These are phyloP conservation scores for Boletus vermiculosoides DNA, from an alignment of 768 basidiomycete species.

Conservation along the genomic window DNA sequence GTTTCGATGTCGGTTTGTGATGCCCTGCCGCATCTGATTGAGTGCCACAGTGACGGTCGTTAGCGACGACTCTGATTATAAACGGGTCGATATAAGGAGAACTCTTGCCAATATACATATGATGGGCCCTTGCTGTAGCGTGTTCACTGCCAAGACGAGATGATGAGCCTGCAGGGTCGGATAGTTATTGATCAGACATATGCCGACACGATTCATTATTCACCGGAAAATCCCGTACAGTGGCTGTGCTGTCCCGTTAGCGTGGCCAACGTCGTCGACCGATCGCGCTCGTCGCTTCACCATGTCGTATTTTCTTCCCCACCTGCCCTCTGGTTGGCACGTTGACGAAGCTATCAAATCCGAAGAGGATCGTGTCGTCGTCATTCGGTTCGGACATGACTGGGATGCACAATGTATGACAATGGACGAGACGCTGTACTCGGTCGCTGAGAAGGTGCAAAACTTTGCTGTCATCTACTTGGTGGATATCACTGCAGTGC, in stretches of 20 bases:
- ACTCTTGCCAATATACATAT: no score
- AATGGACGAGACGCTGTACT: constrained; percentile 96
- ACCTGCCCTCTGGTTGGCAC: constrained; percentile 93
- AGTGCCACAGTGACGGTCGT: not conserved
- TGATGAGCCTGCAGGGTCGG: not conserved
- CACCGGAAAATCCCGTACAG: not conserved
- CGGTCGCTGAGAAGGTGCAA: constrained; percentile 93
- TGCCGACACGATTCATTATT: not conserved
- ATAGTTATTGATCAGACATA: not conserved
- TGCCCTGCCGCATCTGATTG: not conserved
- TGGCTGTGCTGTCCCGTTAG: not conserved
- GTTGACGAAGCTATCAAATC: constrained; percentile 99
- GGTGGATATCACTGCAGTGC: constrained; percentile 92
- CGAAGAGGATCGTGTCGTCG: constrained; percentile 94
- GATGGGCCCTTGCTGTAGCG: no score
- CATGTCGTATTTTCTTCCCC: constrained; percentile 91
- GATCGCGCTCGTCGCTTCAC: not conserved
- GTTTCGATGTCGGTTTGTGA: no score
- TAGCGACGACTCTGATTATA: not conserved
- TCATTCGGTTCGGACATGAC: constrained; percentile 93
- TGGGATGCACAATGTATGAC: constrained; percentile 96
- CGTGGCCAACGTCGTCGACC: not conserved
- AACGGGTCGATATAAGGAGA: not conserved
- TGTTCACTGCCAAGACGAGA: no score
- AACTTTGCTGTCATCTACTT: constrained; percentile 98